phyloP scores from a whole-genome alignment of 352 stramenopile species.

The Phytophthora agathidicida region DNA sequence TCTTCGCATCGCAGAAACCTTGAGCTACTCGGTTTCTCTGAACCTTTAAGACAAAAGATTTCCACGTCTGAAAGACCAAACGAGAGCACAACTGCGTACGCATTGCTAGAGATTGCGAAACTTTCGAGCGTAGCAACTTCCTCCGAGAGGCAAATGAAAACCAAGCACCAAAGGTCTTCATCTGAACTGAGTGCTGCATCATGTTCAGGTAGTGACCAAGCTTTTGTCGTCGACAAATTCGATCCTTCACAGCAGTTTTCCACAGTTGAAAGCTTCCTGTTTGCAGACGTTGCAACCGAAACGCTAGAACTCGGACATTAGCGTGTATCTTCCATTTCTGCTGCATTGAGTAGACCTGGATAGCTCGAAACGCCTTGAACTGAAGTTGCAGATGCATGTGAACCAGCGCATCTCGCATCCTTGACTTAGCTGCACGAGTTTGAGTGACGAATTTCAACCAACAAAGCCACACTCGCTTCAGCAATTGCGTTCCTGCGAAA shows the following conservation, averaged over 20 bases:
- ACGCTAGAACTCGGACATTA: background rate
- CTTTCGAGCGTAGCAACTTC: constrained; percentile 24
- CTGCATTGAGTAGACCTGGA: constrained; percentile 1
- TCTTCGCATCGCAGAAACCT: constrained; percentile 11
- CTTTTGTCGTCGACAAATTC: constrained; percentile 19
- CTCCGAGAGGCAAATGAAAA: constrained; percentile 25
- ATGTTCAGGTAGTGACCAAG: constrained; percentile 41
- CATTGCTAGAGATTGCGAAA: constrained; percentile 29
- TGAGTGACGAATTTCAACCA: constrained; percentile 28
- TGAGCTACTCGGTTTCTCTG: constrained; percentile 20
- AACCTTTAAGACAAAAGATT: constrained; percentile 9
- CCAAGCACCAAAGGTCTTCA: constrained; percentile 47
- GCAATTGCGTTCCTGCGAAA: constrained; percentile 23
- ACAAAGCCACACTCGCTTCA: constrained; percentile 20
- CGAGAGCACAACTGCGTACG: constrained; percentile 35
- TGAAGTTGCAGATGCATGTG: constrained; percentile 34
- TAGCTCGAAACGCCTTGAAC: constrained; percentile 24
- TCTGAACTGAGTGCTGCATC: constrained; percentile 45
- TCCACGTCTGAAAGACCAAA: constrained; percentile 43
- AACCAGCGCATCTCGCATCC: constrained; percentile 29
- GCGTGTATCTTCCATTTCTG: constrained; percentile 13
- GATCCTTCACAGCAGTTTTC: background rate
- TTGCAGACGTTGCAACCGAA: constrained; percentile 1
- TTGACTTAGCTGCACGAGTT: constrained; percentile 12
- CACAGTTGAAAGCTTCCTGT: too few relatives aligned